Evolutionary conservation across 192 early-diverging fungal species (phyloP).

Genomic region (Coemansia aciculifera): DNA sequence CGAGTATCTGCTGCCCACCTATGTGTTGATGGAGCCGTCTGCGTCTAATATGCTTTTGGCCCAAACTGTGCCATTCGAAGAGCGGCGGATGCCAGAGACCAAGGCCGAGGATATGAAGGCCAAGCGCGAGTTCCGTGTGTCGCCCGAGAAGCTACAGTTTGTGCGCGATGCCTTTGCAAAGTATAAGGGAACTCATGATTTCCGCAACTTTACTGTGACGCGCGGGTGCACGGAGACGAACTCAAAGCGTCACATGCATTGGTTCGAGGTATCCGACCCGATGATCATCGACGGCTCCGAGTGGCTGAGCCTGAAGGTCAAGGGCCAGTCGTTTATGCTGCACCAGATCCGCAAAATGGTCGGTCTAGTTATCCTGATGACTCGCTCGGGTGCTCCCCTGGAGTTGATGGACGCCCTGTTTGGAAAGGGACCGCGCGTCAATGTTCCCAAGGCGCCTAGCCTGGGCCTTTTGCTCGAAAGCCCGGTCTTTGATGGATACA

Average conservation of each 20-base stretch:
- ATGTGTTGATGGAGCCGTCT: constrained; percentile 67
- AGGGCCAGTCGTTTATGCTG: constrained; percentile 97
- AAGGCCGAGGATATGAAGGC: constrained; percentile 61
- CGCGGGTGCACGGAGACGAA: constrained; percentile 74
- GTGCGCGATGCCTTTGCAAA: constrained; percentile 66
- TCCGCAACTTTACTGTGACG: constrained; percentile 92
- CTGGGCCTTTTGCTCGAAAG: constrained; percentile 85
- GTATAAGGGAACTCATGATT: constrained; percentile 90
- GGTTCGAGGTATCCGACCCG: constrained; percentile 75
- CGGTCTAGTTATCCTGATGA: constrained; percentile 80
- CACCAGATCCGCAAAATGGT: constrained; percentile 99
- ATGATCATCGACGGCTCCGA: constrained; percentile 70
- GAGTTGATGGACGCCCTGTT: constrained; percentile 70
- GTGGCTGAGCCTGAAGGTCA: constrained; percentile 90
- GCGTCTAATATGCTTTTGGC: constrained; percentile 43
- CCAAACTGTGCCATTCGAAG: constrained; percentile 24
- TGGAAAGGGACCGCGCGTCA: constrained; percentile 64
- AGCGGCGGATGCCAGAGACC: constrained; percentile 41
- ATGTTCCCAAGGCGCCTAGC: constrained; percentile 96
- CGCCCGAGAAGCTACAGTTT: constrained; percentile 60
- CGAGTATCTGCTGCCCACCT: constrained; percentile 95
- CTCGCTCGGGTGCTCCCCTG: constrained; percentile 71
- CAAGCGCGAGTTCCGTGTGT: constrained; percentile 68
- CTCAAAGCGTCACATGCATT: constrained; percentile 79
- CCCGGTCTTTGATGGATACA: constrained; percentile 72